Evolutionary conservation across 441 rosid genomes (phyloP).

Genomic region (Biscutella laevigata): DNA sequence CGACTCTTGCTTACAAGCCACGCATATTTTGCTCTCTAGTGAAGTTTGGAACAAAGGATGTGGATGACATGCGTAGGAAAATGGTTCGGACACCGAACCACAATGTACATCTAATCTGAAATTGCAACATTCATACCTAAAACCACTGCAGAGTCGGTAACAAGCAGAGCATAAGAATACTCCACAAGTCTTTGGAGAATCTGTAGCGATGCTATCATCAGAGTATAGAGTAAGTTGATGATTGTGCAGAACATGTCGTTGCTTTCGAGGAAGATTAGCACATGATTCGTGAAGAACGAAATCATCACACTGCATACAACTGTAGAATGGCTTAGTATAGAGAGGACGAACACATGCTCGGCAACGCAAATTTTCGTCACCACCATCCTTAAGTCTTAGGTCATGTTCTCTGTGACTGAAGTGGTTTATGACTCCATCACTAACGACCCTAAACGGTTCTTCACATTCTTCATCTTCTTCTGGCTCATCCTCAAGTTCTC

Average conservation of each 20-base stretch:
- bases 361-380: neutral
- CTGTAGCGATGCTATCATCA: neutral
- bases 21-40: neutral
- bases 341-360: conserved; percentile 2
- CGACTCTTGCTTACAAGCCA: neutral
- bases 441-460: conserved; percentile 1
- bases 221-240: neutral
- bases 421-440: conserved; percentile 15
- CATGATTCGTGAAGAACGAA: conserved; percentile 17
- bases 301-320: conserved; percentile 1
- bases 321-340: conserved; percentile 3
- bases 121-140: conserved; percentile 9
- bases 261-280: conserved; percentile 14
- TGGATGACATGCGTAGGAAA: neutral
- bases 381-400: neutral
- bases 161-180: conserved; percentile 5
- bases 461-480: conserved; percentile 13
- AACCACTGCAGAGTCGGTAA: conserved; percentile 5
- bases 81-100: neutral
- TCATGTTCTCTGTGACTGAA: conserved; percentile 14
- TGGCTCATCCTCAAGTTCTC: neutral
- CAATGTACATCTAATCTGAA: conserved; percentile 1
- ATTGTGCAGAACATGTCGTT: neutral
- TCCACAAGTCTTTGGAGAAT: neutral
- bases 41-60: conserved; percentile 8